Conservation (phyloP, 805 yeast species). For the Saturnispora saitoi region DNA sequence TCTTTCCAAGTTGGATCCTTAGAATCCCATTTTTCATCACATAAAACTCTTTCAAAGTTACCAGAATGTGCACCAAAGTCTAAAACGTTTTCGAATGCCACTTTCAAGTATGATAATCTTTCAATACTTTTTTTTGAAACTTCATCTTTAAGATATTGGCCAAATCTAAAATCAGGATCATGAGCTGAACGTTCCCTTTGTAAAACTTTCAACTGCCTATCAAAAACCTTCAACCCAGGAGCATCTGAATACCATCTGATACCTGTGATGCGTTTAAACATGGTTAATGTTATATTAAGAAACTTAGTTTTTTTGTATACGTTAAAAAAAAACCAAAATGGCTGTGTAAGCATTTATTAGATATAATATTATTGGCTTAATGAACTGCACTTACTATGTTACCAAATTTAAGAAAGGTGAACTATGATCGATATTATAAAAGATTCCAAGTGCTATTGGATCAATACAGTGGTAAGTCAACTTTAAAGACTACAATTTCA, state of each 20-base stretch:
- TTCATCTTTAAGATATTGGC: constrained; percentile 68
- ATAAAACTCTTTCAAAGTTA: constrained; percentile 31
- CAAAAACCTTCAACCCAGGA: constrained; percentile 38
- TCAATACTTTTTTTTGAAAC: constrained; percentile 67
- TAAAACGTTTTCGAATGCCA: constrained; percentile 49
- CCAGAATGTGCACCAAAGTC: constrained; percentile 76
- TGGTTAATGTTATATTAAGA: background rate
- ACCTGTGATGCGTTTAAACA: background rate
- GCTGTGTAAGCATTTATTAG: background rate
- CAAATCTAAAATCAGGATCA: constrained; percentile 40
- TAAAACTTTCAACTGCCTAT: constrained; percentile 48
- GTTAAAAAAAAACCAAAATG: background rate
- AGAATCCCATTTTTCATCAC: constrained; percentile 32
- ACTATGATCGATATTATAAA: background rate
- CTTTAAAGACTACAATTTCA: background rate
- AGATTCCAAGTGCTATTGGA: background rate
- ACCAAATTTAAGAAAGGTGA: background rate
- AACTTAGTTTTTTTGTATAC: background rate
- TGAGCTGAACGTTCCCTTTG: constrained; percentile 50
- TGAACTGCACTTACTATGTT: background rate
- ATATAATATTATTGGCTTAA: background rate
- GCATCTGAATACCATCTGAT: constrained; percentile 9
- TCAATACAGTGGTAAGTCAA: background rate
- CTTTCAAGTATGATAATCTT: constrained; percentile 61
- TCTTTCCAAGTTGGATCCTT: constrained; percentile 34